Percentiles rank a stretch among this genome's conserved stretches.
Conservation (phyloP, 2,329 filamentous ascomycete genomes). For the Neonectria neomacrospora region DNA sequence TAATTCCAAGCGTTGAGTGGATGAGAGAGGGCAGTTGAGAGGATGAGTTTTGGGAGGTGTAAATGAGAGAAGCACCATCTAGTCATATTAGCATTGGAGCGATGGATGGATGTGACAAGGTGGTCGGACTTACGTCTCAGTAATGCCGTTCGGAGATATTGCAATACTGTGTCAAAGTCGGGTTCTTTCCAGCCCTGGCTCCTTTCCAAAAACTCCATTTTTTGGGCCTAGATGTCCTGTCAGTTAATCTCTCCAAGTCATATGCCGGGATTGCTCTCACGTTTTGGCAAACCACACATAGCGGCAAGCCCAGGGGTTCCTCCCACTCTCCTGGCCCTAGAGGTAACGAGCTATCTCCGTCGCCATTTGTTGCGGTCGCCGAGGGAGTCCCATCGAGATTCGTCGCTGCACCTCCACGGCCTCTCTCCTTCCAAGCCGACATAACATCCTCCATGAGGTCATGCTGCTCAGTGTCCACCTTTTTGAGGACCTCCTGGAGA, state of each 20-base stretch:
- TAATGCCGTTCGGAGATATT: slow-evolving; percentile 89
- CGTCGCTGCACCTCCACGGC: slow-evolving; percentile 70
- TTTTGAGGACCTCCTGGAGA: slow-evolving; percentile 79
- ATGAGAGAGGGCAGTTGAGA: slow-evolving; percentile 83
- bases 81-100: slow-evolving; percentile 16
- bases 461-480: slow-evolving; percentile 79
- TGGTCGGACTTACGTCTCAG: slow-evolving; percentile 75
- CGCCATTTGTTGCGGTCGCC: slow-evolving; percentile 62
- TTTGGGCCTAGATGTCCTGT: slow-evolving; percentile 71
- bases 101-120: slow-evolving; percentile 24
- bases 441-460: slow-evolving; percentile 89
- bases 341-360: slow-evolving; percentile 77
- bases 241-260: slow-evolving; percentile 34
- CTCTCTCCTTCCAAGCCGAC: slow-evolving; percentile 80
- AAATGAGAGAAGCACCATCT: slow-evolving; percentile 88
- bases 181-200: slow-evolving; percentile 95
- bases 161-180: slow-evolving; percentile 94
- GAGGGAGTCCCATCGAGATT: slow-evolving; percentile 71
- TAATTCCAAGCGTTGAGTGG: slow-evolving; percentile 87
- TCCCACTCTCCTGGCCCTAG: slow-evolving; percentile 93
- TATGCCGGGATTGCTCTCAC: slow-evolving; percentile 61
- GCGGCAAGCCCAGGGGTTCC: slow-evolving; percentile 83
- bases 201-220: slow-evolving; percentile 90
- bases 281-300: slow-evolving; percentile 97
- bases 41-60: slow-evolving; percentile 79